Conservation (phyloP, 2,329 filamentous ascomycete genomes). For the Phyllosticta paracitricarpa region DNA sequence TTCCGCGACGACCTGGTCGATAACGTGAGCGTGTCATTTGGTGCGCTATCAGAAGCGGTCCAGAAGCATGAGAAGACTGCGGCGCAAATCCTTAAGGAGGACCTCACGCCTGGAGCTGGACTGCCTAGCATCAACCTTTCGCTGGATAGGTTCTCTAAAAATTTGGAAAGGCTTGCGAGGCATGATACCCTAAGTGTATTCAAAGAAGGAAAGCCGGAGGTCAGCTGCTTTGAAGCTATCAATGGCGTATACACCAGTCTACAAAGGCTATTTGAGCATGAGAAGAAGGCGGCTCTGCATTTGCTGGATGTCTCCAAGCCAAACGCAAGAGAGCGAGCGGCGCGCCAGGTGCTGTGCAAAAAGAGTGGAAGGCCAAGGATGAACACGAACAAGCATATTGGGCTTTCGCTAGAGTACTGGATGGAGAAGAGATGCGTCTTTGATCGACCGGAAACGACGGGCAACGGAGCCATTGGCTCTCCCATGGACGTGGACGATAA, state of each 20-base stretch:
- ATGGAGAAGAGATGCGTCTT: slow-evolving; percentile 45
- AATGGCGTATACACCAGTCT: slow-evolving; percentile 64
- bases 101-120: slow-evolving; percentile 50
- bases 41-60: slow-evolving; percentile 9
- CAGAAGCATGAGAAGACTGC: slow-evolving; percentile 1
- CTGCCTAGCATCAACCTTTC: slow-evolving; percentile 60
- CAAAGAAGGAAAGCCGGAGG: slow-evolving; percentile 34
- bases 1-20: slow-evolving; percentile 1
- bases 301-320: slow-evolving; percentile 28
- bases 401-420: slow-evolving; percentile 71
- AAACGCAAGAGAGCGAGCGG: slow-evolving; percentile 37
- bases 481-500: slow-evolving; percentile 28
- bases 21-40: slow-evolving; percentile 13
- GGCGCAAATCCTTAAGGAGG: slow-evolving; percentile 46
- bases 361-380: slow-evolving; percentile 61
- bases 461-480: slow-evolving; percentile 21
- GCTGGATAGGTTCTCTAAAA: slow-evolving; percentile 59
- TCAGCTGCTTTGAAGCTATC: slow-evolving; percentile 71
- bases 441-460: slow-evolving; percentile 11
- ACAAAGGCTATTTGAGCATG: slow-evolving; percentile 59
- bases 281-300: slow-evolving; percentile 40
- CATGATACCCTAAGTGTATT: slow-evolving; percentile 58
- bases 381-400: slow-evolving; percentile 57
- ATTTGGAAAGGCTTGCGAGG: slow-evolving; percentile 58
- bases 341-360: slow-evolving; percentile 54